phyloP scores from a whole-genome alignment of 2,329 filamentous ascomycete species.

The Catunica adiposa region DNA sequence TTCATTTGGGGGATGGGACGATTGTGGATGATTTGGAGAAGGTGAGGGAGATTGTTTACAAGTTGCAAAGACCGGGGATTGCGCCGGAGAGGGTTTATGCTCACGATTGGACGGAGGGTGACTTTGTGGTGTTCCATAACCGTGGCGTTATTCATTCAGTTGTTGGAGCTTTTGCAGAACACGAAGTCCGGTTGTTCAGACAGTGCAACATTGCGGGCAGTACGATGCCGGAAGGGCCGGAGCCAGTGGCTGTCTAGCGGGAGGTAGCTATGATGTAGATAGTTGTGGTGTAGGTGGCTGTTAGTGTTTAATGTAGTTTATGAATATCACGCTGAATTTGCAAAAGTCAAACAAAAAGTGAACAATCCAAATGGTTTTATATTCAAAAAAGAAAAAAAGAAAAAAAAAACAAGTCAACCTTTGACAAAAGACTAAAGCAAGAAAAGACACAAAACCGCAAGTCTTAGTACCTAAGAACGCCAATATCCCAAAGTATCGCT shows the following conservation, averaged over 20 bases:
- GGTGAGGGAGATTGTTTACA: constrained; percentile 52
- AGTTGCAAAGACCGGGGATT: constrained; percentile 56
- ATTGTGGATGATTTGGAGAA: constrained; percentile 51
- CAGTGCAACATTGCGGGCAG: constrained; percentile 67
- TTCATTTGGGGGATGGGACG: constrained; percentile 49
- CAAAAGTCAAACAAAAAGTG: no score
- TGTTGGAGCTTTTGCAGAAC: constrained; percentile 53
- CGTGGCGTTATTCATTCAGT: constrained; percentile 59
- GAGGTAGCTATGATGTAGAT: no score
- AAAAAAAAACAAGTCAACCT: neutral
- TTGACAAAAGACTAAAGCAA: neutral
- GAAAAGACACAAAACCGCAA: no score
- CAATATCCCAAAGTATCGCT: no score
- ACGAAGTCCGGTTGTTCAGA: constrained; percentile 59
- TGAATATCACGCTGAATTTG: neutral
- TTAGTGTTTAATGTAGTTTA: neutral
- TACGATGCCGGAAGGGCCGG: constrained; percentile 35
- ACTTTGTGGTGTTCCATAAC: constrained; percentile 66
- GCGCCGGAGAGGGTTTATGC: constrained; percentile 51
- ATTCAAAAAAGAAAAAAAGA: neutral
- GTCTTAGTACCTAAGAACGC: no score
- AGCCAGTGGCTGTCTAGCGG: neutral
- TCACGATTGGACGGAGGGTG: constrained; percentile 63
- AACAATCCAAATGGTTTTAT: neutral
- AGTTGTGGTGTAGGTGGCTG: neutral